Evolutionary conservation across 306 rosid genomes (phyloP).

Genomic region (Trifolium subterraneum): DNA sequence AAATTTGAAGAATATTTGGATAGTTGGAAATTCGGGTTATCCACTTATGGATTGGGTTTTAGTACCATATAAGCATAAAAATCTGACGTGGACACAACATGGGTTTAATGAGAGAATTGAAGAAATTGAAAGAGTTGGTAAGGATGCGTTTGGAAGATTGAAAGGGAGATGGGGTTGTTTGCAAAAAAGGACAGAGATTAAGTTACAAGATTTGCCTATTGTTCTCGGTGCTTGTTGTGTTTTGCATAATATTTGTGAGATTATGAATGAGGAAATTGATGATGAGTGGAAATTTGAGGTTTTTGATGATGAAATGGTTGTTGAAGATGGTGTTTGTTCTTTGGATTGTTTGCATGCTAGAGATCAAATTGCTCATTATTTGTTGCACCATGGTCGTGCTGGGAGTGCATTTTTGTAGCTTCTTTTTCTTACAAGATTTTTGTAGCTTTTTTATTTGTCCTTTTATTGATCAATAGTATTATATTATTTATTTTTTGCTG

Average conservation of each 20-base stretch:
- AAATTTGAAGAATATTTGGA: conserved; percentile 61
- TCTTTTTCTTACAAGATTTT: conserved; percentile 53
- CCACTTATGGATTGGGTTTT: conserved; percentile 72
- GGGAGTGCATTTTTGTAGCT: too few relatives aligned
- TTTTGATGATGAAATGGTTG: conserved; percentile 67
- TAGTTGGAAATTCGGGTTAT: conserved; percentile 68
- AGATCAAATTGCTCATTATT: conserved; percentile 73
- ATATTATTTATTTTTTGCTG: neutral
- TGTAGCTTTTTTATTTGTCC: neutral
- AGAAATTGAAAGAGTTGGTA: conserved; percentile 50
- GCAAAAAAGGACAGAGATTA: conserved; percentile 83
- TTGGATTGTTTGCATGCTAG: conserved; percentile 49
- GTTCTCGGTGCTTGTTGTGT: conserved; percentile 88
- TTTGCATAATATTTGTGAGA: conserved; percentile 80
- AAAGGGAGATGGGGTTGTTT: conserved; percentile 83
- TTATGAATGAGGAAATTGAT: conserved; percentile 61
- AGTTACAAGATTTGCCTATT: conserved; percentile 72
- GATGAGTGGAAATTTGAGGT: conserved; percentile 46
- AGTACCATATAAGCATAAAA: conserved; percentile 65
- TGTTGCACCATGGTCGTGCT: conserved; percentile 68
- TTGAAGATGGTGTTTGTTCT: conserved; percentile 54
- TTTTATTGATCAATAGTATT: neutral
- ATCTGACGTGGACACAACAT: conserved; percentile 76
- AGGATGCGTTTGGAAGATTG: conserved; percentile 61
- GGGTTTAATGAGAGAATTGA: conserved; percentile 66